A percentile compares a stretch with the other conserved stretches of the same genome.
These are phyloP conservation scores for Fusarium mundagurra DNA, from an alignment of 2,329 filamentous ascomycete species.

Conservation along the genomic window DNA sequence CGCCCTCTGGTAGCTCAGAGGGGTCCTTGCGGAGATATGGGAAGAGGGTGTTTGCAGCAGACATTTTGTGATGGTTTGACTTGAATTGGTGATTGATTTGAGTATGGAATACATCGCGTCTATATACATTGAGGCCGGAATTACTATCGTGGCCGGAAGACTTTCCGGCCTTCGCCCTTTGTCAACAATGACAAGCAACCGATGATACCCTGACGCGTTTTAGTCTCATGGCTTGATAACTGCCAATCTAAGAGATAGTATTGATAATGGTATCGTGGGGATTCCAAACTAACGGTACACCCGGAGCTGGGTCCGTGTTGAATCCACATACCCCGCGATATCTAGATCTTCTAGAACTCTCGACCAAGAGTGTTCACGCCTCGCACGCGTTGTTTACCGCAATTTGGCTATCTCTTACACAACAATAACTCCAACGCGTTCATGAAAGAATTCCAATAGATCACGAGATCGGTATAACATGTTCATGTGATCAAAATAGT, in stretches of 20 bases:
- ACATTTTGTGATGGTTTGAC: constrained; percentile 17
- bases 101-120: background rate
- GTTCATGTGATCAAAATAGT: constrained; percentile 13
- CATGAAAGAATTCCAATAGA: background rate
- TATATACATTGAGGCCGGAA: constrained; percentile 36
- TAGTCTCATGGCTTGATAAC: background rate
- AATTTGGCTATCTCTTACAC: background rate
- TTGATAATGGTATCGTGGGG: constrained; percentile 32
- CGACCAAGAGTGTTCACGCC: background rate
- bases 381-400: background rate
- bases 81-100: background rate
- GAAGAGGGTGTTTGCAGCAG: constrained; percentile 33
- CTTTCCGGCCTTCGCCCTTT: constrained; percentile 29
- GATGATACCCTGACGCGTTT: constrained; percentile 22
- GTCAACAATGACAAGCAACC: constrained; percentile 20
- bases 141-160: constrained; percentile 30
- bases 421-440: background rate
- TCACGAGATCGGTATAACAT: constrained; percentile 1
- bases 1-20: constrained; percentile 25
- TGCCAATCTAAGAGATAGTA: constrained; percentile 16
- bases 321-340: constrained; percentile 16
- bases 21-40: constrained; percentile 32
- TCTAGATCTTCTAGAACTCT: background rate
- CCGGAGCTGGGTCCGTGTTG: constrained; percentile 12
- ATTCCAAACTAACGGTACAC: constrained; percentile 12